These are phyloP conservation scores for Cercospora sp. DNA, from an alignment of 2,329 filamentous ascomycete genomes.

Conservation along the genomic window DNA sequence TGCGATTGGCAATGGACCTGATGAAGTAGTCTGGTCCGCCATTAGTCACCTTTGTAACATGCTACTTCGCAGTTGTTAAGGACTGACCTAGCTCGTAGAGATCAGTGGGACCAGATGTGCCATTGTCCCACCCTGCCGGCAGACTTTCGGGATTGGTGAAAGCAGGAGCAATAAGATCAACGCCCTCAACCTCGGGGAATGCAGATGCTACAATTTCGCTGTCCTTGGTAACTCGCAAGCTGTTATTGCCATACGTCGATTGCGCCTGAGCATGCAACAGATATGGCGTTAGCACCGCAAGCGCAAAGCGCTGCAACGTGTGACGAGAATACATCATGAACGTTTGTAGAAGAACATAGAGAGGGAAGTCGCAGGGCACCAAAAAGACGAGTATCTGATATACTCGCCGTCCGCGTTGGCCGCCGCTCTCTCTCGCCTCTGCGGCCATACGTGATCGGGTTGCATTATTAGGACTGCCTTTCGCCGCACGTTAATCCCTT, in stretches of 20 bases:
- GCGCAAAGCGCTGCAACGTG: neutral
- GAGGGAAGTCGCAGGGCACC: neutral
- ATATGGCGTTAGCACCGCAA: neutral
- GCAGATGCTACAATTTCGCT: conserved; percentile 34
- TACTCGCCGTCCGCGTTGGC: neutral
- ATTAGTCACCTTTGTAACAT: neutral
- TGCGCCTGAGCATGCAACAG: neutral
- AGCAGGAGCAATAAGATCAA: conserved; percentile 38
- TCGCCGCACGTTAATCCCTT: neutral
- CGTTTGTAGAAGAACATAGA: neutral
- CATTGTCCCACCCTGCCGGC: conserved; percentile 35
- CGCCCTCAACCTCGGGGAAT: conserved; percentile 36
- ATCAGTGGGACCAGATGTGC: conserved; percentile 39
- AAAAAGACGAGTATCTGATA: neutral
- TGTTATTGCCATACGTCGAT: conserved; percentile 4
- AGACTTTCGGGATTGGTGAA: conserved; percentile 37
- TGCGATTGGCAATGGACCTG: conserved; percentile 35
- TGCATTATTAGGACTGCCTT: neutral
- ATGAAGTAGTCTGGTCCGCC: conserved; percentile 30
- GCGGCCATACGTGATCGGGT: neutral
- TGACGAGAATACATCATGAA: neutral
- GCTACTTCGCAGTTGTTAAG: neutral
- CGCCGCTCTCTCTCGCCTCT: conserved; percentile 1
- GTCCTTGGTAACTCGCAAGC: conserved; percentile 5
- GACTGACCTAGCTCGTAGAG: conserved; percentile 27